These are phyloP conservation scores for Pilobolus umbonatus DNA, from an alignment of 192 early-diverging fungal species.

Conservation along the genomic window DNA sequence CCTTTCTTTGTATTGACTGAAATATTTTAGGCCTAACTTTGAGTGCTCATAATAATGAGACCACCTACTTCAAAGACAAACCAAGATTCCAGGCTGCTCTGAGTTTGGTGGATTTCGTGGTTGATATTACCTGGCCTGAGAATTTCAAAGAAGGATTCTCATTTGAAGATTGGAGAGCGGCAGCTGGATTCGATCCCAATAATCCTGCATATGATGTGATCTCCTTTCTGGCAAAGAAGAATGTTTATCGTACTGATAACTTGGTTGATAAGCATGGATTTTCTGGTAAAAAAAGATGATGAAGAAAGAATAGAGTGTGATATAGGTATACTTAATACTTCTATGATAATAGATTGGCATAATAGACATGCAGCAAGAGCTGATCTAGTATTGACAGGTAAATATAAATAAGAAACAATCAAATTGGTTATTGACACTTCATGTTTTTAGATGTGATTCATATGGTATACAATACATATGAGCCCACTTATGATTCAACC, in stretches of 20 bases:
- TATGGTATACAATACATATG: constrained; percentile 15
- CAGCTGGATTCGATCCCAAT: constrained; percentile 4
- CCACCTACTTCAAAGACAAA: background rate
- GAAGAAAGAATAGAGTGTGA: background rate
- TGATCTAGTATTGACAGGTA: constrained; percentile 12
- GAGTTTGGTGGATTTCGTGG: constrained; percentile 1
- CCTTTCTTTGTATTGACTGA: too few relatives aligned
- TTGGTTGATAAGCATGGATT: background rate
- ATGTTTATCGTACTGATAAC: background rate
- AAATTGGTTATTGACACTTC: background rate
- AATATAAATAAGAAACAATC: background rate
- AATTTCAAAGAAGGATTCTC: constrained; percentile 6
- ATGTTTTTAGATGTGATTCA: constrained; percentile 9
- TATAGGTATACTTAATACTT: background rate
- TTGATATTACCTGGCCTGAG: constrained; percentile 4
- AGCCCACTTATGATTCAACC: background rate
- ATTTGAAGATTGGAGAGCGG: constrained; percentile 5
- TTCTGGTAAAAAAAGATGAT: background rate
- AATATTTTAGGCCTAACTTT: background rate
- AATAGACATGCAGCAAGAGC: constrained; percentile 3
- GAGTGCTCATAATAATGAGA: background rate
- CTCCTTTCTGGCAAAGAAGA: constrained; percentile 2
- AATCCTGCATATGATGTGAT: background rate
- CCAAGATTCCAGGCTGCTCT: background rate
- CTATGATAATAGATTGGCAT: constrained; percentile 4